A percentile compares a stretch with the other conserved stretches of the same genome.
These are phyloP conservation scores for Grosmannia serpens DNA, from an alignment of 2,329 filamentous ascomycete species.

Conservation along the genomic window DNA sequence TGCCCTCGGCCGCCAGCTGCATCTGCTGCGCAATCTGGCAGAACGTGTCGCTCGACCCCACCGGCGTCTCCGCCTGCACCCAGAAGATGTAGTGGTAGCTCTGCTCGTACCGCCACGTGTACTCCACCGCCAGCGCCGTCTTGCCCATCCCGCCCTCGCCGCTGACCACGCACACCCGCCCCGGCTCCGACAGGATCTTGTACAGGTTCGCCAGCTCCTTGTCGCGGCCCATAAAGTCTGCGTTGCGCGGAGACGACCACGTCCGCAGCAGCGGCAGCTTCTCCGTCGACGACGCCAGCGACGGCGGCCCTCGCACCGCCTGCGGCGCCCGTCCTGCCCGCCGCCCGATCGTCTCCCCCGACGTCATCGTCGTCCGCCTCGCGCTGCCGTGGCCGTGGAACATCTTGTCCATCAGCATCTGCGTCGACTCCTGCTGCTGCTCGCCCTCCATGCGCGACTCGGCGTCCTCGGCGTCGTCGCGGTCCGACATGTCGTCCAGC, in stretches of 20 bases:
- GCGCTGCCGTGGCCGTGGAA: slow-evolving; percentile 1
- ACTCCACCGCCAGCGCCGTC: slow-evolving; percentile 15
- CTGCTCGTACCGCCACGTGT: slow-evolving; percentile 14
- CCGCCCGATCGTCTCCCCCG: no score
- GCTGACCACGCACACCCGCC: slow-evolving; percentile 12
- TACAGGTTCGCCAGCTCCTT: slow-evolving; percentile 10
- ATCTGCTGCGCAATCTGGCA: slow-evolving; percentile 11
- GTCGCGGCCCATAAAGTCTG: slow-evolving; percentile 11
- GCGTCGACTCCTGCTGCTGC: slow-evolving; percentile 2
- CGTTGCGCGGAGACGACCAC: slow-evolving; percentile 4
- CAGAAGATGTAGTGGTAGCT: slow-evolving; percentile 16
- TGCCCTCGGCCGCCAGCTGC: slow-evolving; percentile 6
- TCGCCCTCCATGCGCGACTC: neutral
- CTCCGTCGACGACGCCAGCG: slow-evolving; percentile 4
- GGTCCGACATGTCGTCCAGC: slow-evolving; percentile 10
- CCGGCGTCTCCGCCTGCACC: slow-evolving; percentile 15
- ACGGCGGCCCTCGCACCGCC: neutral
- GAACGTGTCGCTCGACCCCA: slow-evolving; percentile 10
- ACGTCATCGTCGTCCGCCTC: no score
- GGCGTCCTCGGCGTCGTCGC: slow-evolving; percentile 1
- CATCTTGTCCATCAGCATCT: slow-evolving; percentile 10
- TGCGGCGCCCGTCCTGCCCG: neutral
- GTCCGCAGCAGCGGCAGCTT: slow-evolving; percentile 9
- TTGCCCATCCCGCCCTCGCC: slow-evolving; percentile 13
- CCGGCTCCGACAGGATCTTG: slow-evolving; percentile 12